phyloP scores from a whole-genome alignment of 441 rosid species.

The Croton laevigatus region DNA sequence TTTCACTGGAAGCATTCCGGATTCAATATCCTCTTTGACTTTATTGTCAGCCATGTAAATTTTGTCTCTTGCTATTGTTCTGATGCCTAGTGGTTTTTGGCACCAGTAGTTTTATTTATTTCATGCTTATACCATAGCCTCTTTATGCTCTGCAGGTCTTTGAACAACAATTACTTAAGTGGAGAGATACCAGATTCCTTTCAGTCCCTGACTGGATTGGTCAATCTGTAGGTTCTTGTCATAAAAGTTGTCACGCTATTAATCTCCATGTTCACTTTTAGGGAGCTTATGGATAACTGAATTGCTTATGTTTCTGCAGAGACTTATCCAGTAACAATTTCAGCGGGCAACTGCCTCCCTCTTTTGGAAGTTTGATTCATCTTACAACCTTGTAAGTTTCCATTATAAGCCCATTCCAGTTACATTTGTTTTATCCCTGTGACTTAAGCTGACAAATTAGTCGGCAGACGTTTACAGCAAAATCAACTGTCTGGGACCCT shows the following conservation, averaged over 20 bases:
- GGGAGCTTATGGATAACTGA: constrained; percentile 24
- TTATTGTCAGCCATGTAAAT: constrained; percentile 63
- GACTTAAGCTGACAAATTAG: constrained; percentile 34
- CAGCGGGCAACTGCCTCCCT: constrained; percentile 75
- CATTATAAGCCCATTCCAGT: background rate
- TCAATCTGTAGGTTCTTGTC: constrained; percentile 64
- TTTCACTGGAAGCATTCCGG: constrained; percentile 89
- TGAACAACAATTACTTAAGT: constrained; percentile 65
- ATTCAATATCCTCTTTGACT: constrained; percentile 58
- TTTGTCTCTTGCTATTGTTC: constrained; percentile 6
- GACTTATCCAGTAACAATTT: constrained; percentile 79
- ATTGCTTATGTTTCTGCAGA: constrained; percentile 40
- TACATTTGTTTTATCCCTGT: background rate
- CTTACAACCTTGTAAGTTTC: constrained; percentile 76
- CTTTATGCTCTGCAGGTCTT: constrained; percentile 54
- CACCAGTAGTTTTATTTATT: constrained; percentile 1
- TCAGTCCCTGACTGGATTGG: constrained; percentile 53
- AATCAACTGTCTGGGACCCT: constrained; percentile 82
- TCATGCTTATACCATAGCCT: constrained; percentile 3
- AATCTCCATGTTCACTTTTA: constrained; percentile 8
- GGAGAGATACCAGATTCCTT: constrained; percentile 91
- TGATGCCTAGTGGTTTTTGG: constrained; percentile 15
- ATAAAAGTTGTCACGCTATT: constrained; percentile 11
- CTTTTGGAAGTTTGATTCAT: constrained; percentile 52
- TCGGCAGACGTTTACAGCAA: constrained; percentile 77